Evolutionary conservation across 2,329 filamentous ascomycete species (phyloP), one percentile per base, ranked within the genome.

Genomic region (Paraconiothyrium sp.): DNA sequence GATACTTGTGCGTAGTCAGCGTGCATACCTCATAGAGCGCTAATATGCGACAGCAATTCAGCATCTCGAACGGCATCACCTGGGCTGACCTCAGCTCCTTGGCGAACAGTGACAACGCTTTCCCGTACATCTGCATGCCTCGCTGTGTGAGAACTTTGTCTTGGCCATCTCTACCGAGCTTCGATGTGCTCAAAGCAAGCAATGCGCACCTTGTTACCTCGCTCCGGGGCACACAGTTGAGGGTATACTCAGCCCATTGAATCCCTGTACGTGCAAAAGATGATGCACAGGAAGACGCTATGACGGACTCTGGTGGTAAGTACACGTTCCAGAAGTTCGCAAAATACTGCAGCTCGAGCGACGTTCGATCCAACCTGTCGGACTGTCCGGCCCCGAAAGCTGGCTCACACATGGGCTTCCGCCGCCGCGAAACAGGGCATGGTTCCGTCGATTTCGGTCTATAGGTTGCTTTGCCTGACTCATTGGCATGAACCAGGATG

Each of bases 1-100:
- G 58, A 44, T 43, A 27, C 4, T 13, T 30, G 11, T 55, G 5
- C 10, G 13, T n/a, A 46, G 48, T 16, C 27, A 51, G 8, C 9
- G 16, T 39, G 55, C 57, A n/a, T 62, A 68, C 66, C 54, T 68
- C 66, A 39, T 65, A 63, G 13, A 63, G 50, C 13, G 60, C 64
- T 35, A 68, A 54, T 13, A 68, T 16, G 32, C 60, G 32, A 51
- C 62, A 64, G 39, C 58, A 47, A 22, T 57, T 61, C 47, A 64
- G 7, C 30, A 63, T 30, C 10, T 62, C 58, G 20, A 49, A 51
- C 2, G 32, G 39, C 20, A 56, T 49, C 32, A 35, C 48, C 3
- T 27, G 41, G 35, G 37, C 32, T 11, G 43, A 46, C 30, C 41
- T 56, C 22, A 63, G 16, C 22, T 49, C 48, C 22, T 44, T 43